A percentile compares a stretch with the other conserved stretches of the same genome.
Conservation (phyloP, 1,139 yeast species). For the Komagataea norvegica region DNA sequence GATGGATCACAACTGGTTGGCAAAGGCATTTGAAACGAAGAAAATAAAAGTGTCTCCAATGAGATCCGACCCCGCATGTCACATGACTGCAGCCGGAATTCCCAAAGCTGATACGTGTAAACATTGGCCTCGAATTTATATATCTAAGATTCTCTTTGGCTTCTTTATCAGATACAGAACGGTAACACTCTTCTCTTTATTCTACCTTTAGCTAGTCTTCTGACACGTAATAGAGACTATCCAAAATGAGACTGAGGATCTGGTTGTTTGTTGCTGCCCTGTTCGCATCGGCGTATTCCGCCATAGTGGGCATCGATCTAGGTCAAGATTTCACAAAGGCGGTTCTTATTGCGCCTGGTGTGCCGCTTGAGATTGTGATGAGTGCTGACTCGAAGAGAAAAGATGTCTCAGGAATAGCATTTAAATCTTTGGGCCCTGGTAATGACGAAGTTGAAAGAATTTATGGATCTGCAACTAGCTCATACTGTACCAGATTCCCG, state of each 20-base stretch:
- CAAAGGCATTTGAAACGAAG: too few species aligned
- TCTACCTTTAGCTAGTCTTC: too few species aligned
- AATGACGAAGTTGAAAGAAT: conserved; percentile 56
- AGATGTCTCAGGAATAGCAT: conserved; percentile 73
- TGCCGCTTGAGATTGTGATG: conserved; percentile 79
- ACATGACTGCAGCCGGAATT: not conserved
- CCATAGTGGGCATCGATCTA: conserved; percentile 82
- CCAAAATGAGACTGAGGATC: conserved; percentile 8
- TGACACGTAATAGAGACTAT: not conserved
- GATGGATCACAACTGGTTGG: too few species aligned
- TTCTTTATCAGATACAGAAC: too few species aligned
- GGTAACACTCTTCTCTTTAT: too few species aligned
- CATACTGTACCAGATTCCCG: conserved; percentile 73
- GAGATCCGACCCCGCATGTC: too few species aligned
- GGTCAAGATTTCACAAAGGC: conserved; percentile 91
- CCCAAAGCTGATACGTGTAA: not conserved
- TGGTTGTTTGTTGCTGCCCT: conserved; percentile 3
- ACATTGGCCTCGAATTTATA: not conserved
- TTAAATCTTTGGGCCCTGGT: conserved; percentile 40
- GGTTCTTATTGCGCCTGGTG: conserved; percentile 84
- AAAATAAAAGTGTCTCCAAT: too few species aligned
- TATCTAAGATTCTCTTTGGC: too few species aligned
- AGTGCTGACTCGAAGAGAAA: conserved; percentile 91
- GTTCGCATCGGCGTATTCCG: conserved; percentile 34
- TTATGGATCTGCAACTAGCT: conserved; percentile 73